Percentiles rank a stretch among this genome's conserved stretches.
phyloP scores from a whole-genome alignment of 2,329 filamentous ascomycete species.

The Bipolaris zeicola region DNA sequence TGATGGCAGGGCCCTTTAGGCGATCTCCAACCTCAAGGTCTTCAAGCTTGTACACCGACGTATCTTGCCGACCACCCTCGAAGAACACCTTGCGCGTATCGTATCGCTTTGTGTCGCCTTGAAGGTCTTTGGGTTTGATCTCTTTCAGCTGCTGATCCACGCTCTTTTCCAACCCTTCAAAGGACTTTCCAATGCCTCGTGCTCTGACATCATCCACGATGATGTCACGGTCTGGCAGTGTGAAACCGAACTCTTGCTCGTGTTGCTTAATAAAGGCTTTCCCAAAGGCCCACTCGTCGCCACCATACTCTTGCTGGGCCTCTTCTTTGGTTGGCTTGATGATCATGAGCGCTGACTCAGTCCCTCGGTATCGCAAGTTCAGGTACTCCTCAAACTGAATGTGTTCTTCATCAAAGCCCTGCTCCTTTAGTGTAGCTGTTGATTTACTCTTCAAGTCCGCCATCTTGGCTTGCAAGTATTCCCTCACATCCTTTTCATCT shows the following conservation, averaged over 20 bases:
- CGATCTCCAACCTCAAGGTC: conserved; percentile 74
- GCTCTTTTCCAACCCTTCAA: conserved; percentile 77
- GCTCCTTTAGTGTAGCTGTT: conserved; percentile 67
- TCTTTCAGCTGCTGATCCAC: conserved; percentile 82
- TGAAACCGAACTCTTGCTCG: conserved; percentile 92
- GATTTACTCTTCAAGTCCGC: conserved; percentile 79
- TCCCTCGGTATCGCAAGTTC: conserved; percentile 90
- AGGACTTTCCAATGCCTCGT: conserved; percentile 87
- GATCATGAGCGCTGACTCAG: conserved; percentile 90
- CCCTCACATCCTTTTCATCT: conserved; percentile 62
- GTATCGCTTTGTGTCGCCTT: conserved; percentile 67
- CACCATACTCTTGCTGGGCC: conserved; percentile 62
- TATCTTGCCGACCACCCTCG: conserved; percentile 76
- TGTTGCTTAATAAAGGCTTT: conserved; percentile 86
- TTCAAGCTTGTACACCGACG: conserved; percentile 81
- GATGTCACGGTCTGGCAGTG: conserved; percentile 80
- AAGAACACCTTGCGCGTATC: conserved; percentile 78
- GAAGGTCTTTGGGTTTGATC: conserved; percentile 64
- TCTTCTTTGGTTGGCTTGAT: conserved; percentile 72
- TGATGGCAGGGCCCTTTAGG: conserved; percentile 79
- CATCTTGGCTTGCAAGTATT: conserved; percentile 74
- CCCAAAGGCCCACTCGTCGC: conserved; percentile 80
- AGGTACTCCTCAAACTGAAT: conserved; percentile 90
- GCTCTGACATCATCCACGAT: conserved; percentile 90
- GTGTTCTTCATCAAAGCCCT: conserved; percentile 76